These are phyloP conservation scores for Pythium biforme DNA, from an alignment of 352 stramenopile species.

Conservation along the genomic window DNA sequence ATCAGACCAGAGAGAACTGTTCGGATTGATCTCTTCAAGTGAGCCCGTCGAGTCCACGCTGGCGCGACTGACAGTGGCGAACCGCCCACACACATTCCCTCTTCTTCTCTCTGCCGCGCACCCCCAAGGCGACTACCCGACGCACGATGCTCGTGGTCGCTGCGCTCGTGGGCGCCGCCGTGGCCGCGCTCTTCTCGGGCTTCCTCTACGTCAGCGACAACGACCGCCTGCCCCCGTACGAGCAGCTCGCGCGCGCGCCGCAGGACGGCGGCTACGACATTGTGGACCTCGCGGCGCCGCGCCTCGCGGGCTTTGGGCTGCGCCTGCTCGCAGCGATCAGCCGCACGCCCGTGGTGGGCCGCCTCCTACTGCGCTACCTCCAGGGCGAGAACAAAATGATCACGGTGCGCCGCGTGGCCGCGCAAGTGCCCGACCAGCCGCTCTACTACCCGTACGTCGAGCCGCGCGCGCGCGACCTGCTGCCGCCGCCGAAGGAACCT, in stretches of 20 bases:
- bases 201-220: conserved; percentile 56
- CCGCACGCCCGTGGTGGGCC: conserved; percentile 46
- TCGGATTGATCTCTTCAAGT: too few species aligned
- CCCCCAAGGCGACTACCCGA: too few species aligned
- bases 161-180: conserved; percentile 30
- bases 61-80: too few species aligned
- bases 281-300: conserved; percentile 40
- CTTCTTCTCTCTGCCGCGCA: too few species aligned
- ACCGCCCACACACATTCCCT: too few species aligned
- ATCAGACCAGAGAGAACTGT: too few species aligned
- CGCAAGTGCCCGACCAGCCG: conserved; percentile 63
- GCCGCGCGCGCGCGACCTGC: conserved; percentile 11
- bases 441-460: conserved; percentile 82
- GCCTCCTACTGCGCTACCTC: conserved; percentile 46
- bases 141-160: conserved; percentile 40
- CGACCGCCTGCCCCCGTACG: conserved; percentile 36
- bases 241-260: conserved; percentile 38
- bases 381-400: conserved; percentile 63
- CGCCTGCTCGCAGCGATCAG: conserved; percentile 29
- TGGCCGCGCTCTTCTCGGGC: conserved; percentile 43
- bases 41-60: too few species aligned
- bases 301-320: conserved; percentile 50
- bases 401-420: conserved; percentile 50
- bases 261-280: conserved; percentile 52
- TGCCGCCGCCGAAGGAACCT: conserved; percentile 13